Conservation (phyloP, 2,329 filamentous ascomycete species). For the Blastomyces parvus region DNA sequence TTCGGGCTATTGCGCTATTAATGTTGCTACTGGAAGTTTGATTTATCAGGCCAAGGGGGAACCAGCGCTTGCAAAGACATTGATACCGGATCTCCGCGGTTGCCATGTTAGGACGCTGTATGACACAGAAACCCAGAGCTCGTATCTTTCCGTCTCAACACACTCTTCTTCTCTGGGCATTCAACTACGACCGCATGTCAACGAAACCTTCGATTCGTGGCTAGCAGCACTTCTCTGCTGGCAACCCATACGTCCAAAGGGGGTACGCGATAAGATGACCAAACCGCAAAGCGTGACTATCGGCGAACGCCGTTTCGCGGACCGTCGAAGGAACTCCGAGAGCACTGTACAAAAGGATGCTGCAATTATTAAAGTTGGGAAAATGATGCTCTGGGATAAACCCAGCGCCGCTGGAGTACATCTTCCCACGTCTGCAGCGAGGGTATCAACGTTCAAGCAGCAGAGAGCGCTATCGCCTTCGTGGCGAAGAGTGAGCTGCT, state of each 20-base stretch:
- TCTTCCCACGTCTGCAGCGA: conserved; percentile 26
- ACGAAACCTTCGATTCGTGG: conserved; percentile 45
- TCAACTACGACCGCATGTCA: conserved; percentile 41
- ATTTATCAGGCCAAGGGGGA: conserved; percentile 45
- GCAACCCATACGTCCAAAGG: conserved; percentile 43
- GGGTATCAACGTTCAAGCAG: conserved; percentile 46
- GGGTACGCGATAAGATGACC: conserved; percentile 42
- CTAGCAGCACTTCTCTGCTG: conserved; percentile 43
- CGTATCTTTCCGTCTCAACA: conserved; percentile 41
- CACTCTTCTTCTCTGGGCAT: conserved; percentile 40
- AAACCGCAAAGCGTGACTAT: conserved; percentile 40
- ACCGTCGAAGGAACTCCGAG: conserved; percentile 39
- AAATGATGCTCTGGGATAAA: conserved; percentile 85
- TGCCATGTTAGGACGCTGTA: conserved; percentile 42
- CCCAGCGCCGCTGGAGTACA: conserved; percentile 39
- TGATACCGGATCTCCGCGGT: conserved; percentile 42
- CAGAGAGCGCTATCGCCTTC: conserved; percentile 51
- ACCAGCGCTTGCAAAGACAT: conserved; percentile 38
- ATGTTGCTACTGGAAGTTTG: conserved; percentile 41
- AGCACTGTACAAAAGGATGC: conserved; percentile 54
- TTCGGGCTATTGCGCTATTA: conserved; percentile 44
- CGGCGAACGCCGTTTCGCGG: conserved; percentile 33
- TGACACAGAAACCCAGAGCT: conserved; percentile 37
- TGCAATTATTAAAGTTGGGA: conserved; percentile 90
- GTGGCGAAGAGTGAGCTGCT: conserved; percentile 86